Evolutionary conservation across 768 basidiomycete genomes (phyloP), one percentile per base, ranked within the genome.

Genomic region (Xerocomus potaroensis): DNA sequence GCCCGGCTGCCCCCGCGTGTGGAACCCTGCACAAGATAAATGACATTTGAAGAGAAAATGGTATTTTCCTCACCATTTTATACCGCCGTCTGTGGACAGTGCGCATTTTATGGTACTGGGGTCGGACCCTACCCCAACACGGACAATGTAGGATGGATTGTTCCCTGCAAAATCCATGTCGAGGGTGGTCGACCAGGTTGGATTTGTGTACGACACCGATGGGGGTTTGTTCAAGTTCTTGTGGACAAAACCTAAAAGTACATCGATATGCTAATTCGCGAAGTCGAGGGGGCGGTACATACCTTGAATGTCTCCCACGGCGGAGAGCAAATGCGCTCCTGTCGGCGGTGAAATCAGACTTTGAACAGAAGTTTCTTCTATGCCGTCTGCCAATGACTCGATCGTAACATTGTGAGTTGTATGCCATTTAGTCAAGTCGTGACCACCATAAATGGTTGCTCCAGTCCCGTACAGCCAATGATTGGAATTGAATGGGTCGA

Each of bases 381-480:
- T 70, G 5, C 83, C 83, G 54, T 81, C 76, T 1, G 83, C 82
- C 26, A 83, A 65, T 0, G 78, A 77, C 40, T 77, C 69, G 44
- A 85, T 64, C 0, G 80, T 77, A 21, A 85, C 52, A 46, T 80
- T 83, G 58, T 75, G 81, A 3, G 54, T 56, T 0, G 74, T 71
- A 56, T 84, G 82, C 83, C 82, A 85, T 45, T 72, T 69, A 22
- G 70, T 67, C 29, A 81, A 63, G 50, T 82, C 77, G 41, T 71
- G 75, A 5, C 80, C 78, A 8, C 82, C 82, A 35, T 80, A 77
- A 31, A 85, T 72, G 4, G 83, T 84, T 12, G 69, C 73, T 22
- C 83, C 83, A 14, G 83, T 85, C n/a, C 83, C 81, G 59, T 83
- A 83, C 16, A 84, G 64, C 78, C 80, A 82, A 59, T 84, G 81